Conservation (phyloP, 805 yeast genomes). For the Kodamaea laetipori region DNA sequence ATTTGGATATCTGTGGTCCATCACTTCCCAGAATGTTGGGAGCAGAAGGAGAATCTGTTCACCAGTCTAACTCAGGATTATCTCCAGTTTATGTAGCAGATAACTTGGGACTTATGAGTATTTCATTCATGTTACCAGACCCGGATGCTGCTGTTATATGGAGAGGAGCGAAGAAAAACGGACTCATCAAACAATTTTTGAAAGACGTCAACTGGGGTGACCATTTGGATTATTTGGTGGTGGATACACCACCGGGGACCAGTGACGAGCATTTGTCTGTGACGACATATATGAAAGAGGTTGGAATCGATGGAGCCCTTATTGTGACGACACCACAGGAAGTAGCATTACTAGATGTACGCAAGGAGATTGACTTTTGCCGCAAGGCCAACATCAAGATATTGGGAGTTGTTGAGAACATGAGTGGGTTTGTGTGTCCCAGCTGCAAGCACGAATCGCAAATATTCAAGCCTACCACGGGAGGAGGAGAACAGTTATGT, state of each 20-base stretch:
- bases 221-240: slow-evolving; percentile 73
- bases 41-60: slow-evolving; percentile 81
- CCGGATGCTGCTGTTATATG: slow-evolving; percentile 93
- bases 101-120: slow-evolving; percentile 92
- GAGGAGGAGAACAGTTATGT: slow-evolving; percentile 89
- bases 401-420: slow-evolving; percentile 91
- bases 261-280: slow-evolving; percentile 95
- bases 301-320: slow-evolving; percentile 93
- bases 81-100: slow-evolving; percentile 95
- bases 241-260: slow-evolving; percentile 99
- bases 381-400: slow-evolving; percentile 84
- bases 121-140: slow-evolving; percentile 92
- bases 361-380: slow-evolving; percentile 95
- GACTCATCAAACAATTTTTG: slow-evolving; percentile 87
- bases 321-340: slow-evolving; percentile 98
- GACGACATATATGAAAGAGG: slow-evolving; percentile 81
- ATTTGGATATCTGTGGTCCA: slow-evolving; percentile 96
- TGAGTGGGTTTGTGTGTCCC: slow-evolving; percentile 99
- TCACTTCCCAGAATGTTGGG: slow-evolving; percentile 95
- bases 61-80: slow-evolving; percentile 92
- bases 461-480: slow-evolving; percentile 93
- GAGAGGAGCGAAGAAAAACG: slow-evolving; percentile 96
- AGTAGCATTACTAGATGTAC: slow-evolving; percentile 89
- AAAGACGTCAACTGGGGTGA: slow-evolving; percentile 96
- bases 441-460: slow-evolving; percentile 85